These are phyloP conservation scores for Salix arbutifolia DNA, from an alignment of 345 rosid species.

Conservation along the genomic window DNA sequence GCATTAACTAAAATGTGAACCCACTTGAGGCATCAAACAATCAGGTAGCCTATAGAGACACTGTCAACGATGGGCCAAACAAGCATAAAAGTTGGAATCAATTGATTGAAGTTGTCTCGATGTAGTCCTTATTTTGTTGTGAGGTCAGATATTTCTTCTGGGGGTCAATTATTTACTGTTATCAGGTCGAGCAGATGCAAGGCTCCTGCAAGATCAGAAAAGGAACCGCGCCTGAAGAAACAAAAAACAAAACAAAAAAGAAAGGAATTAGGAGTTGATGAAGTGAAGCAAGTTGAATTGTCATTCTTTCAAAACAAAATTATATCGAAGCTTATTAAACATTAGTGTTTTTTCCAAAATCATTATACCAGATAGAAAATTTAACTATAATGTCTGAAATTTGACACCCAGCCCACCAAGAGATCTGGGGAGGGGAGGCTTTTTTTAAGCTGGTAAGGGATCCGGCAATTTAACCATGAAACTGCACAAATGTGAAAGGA, in stretches of 20 bases:
- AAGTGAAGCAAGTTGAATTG: conserved; percentile 2
- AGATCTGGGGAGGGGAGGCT: neutral
- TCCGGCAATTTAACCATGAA: neutral
- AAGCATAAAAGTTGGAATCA: conserved; percentile 30
- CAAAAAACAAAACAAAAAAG: neutral
- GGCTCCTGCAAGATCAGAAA: conserved; percentile 5
- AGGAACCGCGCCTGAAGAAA: neutral
- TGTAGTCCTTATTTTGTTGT: conserved; percentile 20
- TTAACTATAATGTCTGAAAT: neutral
- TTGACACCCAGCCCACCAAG: neutral
- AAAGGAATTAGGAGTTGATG: neutral
- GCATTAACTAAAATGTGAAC: conserved; percentile 5
- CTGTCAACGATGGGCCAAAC: conserved; percentile 26
- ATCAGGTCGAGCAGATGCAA: conserved; percentile 25
- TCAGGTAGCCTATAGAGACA: conserved; percentile 3
- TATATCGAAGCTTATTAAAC: too few species aligned
- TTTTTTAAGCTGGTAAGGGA: neutral
- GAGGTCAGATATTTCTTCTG: conserved; percentile 23
- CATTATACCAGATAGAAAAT: conserved; percentile 3
- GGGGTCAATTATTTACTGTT: conserved; percentile 38
- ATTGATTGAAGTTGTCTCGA: conserved; percentile 25
- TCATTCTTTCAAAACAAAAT: too few species aligned
- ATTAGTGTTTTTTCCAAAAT: neutral
- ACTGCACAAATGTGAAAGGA: neutral
- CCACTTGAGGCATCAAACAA: conserved; percentile 4